Evolutionary conservation across 1,284 basidiomycete genomes (phyloP).

Genomic region (Papiliotrema fonsecae): DNA sequence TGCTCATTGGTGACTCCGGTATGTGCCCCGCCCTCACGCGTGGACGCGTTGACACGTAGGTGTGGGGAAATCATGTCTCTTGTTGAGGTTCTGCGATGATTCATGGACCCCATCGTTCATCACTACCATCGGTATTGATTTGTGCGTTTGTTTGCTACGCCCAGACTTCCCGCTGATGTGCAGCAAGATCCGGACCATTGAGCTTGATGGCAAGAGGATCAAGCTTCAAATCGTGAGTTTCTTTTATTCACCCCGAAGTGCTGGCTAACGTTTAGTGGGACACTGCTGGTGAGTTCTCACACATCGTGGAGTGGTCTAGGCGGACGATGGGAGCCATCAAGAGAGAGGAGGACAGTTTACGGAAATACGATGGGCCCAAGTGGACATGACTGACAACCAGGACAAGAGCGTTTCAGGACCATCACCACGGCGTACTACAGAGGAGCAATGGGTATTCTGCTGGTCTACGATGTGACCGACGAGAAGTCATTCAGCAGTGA

Average conservation of each 20-base stretch:
- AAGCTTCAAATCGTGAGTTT: constrained; percentile 95
- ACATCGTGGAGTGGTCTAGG: not conserved
- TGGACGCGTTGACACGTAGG: constrained; percentile 53
- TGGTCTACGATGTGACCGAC: constrained; percentile 98
- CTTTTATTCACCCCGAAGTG: not conserved
- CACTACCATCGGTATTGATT: constrained; percentile 77
- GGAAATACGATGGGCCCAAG: too few relatives aligned
- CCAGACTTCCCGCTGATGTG: not conserved
- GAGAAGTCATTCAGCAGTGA: constrained; percentile 95
- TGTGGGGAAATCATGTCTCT: constrained; percentile 97
- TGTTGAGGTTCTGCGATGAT: constrained; percentile 98
- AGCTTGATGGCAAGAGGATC: constrained; percentile 98
- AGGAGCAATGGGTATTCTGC: constrained; percentile 97
- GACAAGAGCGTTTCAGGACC: constrained; percentile 98
- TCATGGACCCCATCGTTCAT: constrained; percentile 99
- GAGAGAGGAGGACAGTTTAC: too few relatives aligned
- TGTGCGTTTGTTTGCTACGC: constrained; percentile 26
- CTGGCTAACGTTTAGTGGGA: constrained; percentile 67
- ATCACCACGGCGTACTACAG: constrained; percentile 99
- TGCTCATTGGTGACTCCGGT: constrained; percentile 97
- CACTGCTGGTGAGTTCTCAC: constrained; percentile 62
- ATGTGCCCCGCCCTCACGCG: constrained; percentile 15
- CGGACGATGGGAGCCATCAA: too few relatives aligned
- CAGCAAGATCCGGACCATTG: constrained; percentile 84
- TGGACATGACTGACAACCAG: constrained; percentile 14